Evolutionary conservation across 768 basidiomycete genomes (phyloP), one percentile per base, ranked within the genome.

Genomic region (Daedaleopsis nitida): DNA sequence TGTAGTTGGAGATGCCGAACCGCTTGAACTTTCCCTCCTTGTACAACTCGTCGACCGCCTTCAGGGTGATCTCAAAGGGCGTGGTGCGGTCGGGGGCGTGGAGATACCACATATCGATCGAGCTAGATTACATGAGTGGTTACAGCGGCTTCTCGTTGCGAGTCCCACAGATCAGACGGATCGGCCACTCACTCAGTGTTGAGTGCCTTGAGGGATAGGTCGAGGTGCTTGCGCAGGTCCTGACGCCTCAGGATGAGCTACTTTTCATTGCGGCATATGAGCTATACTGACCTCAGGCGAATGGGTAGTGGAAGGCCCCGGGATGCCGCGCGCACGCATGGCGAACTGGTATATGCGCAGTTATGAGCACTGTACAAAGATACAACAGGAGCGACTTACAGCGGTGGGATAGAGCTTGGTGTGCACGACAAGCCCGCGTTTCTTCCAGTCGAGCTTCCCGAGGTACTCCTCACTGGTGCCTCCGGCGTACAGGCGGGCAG

Each of bases 321-420:
- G 27, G 27, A 32, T 32, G 27, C 27, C 27, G 27, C 27, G 27
- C 27, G 27, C 27, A 7, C 27, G 27, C 27, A 32, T 32, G 27
- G 27, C 27, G 7, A 32, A 14, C 24, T 8, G n/a, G 16, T 34
- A 24, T 12, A 42, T 60, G 35, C 35, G 0, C 6, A 44, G n/a
- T 49, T 34, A 7, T 13, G 24, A 32, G 24, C 53, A 48, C n/a
- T n/a, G n/a, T 32, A 32, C 3, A 32, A 32, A 32, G 3, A 32
- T 32, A 32, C 3, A 32, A 32, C 27, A 49, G 17, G 2, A 24
- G 32, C 65, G 21, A 6, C 47, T 58, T 42, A 76, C 75, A 11
- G 60, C 55, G 47, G 60, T 68, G 0, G 86, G 85, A 60, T 79
- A 80, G 16, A 85, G 78, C 68, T 89, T 89, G 0, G 85, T 88